Evolutionary conservation across 352 stramenopile species (phyloP).

Genomic region (Phytophthora citrophthora): DNA sequence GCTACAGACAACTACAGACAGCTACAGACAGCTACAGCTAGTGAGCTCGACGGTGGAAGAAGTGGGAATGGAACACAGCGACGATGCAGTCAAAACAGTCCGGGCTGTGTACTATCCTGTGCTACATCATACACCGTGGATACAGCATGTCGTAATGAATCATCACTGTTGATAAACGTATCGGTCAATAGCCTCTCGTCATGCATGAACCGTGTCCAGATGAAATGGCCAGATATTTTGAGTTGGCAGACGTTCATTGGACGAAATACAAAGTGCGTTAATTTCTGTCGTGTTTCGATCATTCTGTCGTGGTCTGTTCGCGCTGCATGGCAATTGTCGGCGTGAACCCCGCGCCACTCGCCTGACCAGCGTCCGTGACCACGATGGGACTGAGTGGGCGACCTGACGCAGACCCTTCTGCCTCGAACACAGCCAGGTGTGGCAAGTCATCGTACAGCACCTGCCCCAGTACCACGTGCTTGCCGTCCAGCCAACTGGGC

Average conservation of each 20-base stretch:
- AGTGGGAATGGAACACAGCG: neutral
- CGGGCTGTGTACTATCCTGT: neutral
- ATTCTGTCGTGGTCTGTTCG: neutral
- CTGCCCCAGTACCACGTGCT: conserved; percentile 97
- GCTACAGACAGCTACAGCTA: neutral
- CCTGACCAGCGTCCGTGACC: conserved; percentile 65
- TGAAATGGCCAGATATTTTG: conserved; percentile 27
- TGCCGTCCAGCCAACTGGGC: conserved; percentile 94
- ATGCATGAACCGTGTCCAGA: neutral
- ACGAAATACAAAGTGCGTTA: conserved; percentile 24
- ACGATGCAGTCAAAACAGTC: neutral
- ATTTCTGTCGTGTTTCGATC: conserved; percentile 5
- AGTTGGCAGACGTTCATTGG: conserved; percentile 65
- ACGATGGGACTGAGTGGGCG: conserved; percentile 55
- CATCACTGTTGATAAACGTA: neutral
- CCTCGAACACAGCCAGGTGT: conserved; percentile 56
- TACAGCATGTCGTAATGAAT: neutral
- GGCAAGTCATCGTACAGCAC: conserved; percentile 75
- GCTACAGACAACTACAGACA: neutral
- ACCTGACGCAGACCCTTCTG: conserved; percentile 53
- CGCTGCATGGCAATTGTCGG: neutral
- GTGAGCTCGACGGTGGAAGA: conserved; percentile 1
- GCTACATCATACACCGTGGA: neutral
- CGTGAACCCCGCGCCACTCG: conserved; percentile 54
- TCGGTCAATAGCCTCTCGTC: neutral